Evolutionary conservation across 306 rosid genomes (phyloP), one percentile per base, ranked within the genome.

Genomic region (Senna tora): DNA sequence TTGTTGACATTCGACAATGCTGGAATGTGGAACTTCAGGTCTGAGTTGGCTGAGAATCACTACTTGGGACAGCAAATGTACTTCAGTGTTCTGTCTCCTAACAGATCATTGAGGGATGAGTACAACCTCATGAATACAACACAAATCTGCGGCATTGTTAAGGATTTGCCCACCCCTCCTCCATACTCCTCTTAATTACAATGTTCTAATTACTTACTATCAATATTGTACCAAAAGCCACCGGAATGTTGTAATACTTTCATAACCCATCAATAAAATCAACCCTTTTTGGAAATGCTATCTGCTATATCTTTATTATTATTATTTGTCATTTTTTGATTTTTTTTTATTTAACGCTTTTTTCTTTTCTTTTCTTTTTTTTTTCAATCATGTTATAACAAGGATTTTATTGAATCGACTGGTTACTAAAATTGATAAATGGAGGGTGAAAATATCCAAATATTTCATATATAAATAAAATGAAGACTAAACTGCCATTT

Each of bases 31-130:
- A 57, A 57, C 41, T 14, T 57, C 2, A 57, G 63, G 63, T 57
- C 63, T 2, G 41, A 57, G 63, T 5, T 30, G 0, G 19, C 63
- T 5, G 63, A 57, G 41, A 57, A 57, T 30, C 19, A 9, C 41
- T 57, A 57, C 63, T 30, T 57, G 20, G 63, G 63, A 3, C 41
- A 60, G 13, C 83, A 84, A 49, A 34, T 84, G 50, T 84, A 84
- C 61, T 4, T 78, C 2, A 75, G 80, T 20, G 49, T 74, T 43
- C 45, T 67, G 19, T 80, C 81, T 4, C 52, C 58, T 0, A 60
- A 61, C 3, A 72, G 67, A 22, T 80, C 87, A 3, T 72, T 66
- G 21, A 77, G 83, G 63, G 82, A 84, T 39, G 83, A 84, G 66
- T 84, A 84, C 81, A 77, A 77, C 67, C 39, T 84, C 36, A 80